Base-by-base conservation (phyloP, 768 basidiomycete genomes). In the Leccinum subgranulosum region DNA sequence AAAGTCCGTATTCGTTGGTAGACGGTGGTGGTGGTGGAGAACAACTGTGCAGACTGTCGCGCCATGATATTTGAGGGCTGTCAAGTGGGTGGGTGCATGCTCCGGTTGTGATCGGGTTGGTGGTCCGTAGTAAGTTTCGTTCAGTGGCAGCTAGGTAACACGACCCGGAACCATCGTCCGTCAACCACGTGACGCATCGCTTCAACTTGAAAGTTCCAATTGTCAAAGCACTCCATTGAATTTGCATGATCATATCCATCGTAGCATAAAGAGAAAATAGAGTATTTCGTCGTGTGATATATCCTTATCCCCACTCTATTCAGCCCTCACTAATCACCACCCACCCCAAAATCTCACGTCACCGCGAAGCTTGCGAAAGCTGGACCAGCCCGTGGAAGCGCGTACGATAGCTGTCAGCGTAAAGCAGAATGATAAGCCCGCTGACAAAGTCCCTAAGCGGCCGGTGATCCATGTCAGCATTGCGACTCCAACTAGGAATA, bases 401-500 rank as follows among this genome's bases (percentile, higher is more conserved):
- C 49, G 71, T 69, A 19, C 77, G 74, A 73, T 80, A 82, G 36
- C 64, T 70, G 57, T 83, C 80, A 9, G 75, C 82, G 53, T 83
- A 84, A 43, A 83, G 65, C 43, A 81, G 65, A 31, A 72, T 73
- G 51, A 81, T 67, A 43, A 83, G 69, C 14, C 82, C 82, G 50
- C 75, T 79, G 57, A 82, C 66, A 60, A 81, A 80, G 51, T 81
- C 79, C 81, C 81, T 83, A 56, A 25, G 55, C 54, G n/a, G 46
- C 12, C 28, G 49, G 9, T 21, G 39, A 5, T 43, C 19, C 25
- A 43, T 25, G 52, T 66, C 46, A 58, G 33, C 28, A 33, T 39
- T 14, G 8, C 21, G 21, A 17, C 49, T 21, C 29, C 25, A 53
- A 14, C 27, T 23, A 53, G 5, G 11, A 43, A 58, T 29, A 21